Evolutionary conservation across 441 rosid genomes (phyloP).

Genomic region (Breynia disticha): DNA sequence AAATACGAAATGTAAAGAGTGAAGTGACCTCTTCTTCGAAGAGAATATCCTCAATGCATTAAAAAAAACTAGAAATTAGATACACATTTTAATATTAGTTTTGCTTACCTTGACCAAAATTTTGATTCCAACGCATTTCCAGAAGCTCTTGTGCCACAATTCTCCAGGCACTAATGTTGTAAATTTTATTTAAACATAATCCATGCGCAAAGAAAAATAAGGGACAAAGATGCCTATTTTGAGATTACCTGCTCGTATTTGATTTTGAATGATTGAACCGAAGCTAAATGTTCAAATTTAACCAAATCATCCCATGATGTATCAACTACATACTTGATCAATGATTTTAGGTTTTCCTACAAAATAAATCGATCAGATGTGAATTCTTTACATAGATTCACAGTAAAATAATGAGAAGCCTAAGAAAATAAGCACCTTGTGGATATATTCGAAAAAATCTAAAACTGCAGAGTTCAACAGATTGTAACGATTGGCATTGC

Average conservation of each 20-base stretch:
- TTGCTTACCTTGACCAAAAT: too few species aligned
- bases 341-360: constrained; percentile 76
- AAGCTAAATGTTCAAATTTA: constrained; percentile 59
- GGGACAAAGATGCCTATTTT: background rate
- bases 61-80: too few species aligned
- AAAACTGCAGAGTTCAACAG: constrained; percentile 83
- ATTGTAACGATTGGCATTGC: constrained; percentile 85
- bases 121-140: constrained; percentile 45
- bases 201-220: constrained; percentile 6
- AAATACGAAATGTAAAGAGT: too few species aligned
- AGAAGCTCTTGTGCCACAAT: constrained; percentile 43
- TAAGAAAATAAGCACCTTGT: constrained; percentile 48
- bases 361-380: constrained; percentile 15
- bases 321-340: constrained; percentile 72
- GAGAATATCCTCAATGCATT: too few species aligned
- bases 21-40: too few species aligned
- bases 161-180: constrained; percentile 66
- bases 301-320: constrained; percentile 83
- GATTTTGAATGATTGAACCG: constrained; percentile 69
- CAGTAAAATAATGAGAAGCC: constrained; percentile 6
- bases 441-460: constrained; percentile 86
- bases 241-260: constrained; percentile 87
- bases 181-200: background rate
- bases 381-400: constrained; percentile 8
- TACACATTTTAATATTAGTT: too few species aligned